Conservation (phyloP, 192 early-diverging fungal species). For the Chytriomyces sp. region DNA sequence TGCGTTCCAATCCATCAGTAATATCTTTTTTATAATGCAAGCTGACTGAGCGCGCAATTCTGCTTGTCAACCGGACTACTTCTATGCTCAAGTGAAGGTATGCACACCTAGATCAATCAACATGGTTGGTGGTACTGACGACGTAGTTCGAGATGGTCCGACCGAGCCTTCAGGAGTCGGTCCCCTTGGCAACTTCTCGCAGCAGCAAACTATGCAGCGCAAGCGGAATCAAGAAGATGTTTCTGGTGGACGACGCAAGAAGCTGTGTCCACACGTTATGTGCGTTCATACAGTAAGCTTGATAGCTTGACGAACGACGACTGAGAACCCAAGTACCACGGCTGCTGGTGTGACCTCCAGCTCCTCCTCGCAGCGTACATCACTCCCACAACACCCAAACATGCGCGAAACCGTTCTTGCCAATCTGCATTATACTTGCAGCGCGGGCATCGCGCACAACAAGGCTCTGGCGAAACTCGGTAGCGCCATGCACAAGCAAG, state of each 20-base stretch:
- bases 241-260: slow-evolving; percentile 52
- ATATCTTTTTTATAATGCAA: not conserved
- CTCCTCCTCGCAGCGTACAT: slow-evolving; percentile 73
- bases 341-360: slow-evolving; percentile 76
- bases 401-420: slow-evolving; percentile 65
- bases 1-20: slow-evolving; percentile 12
- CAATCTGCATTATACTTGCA: slow-evolving; percentile 76
- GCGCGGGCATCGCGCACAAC: slow-evolving; percentile 78
- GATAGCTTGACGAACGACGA: slow-evolving; percentile 59
- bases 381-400: slow-evolving; percentile 57
- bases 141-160: not conserved
- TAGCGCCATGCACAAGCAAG: no score
- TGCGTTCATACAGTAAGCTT: slow-evolving; percentile 64
- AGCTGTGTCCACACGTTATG: slow-evolving; percentile 60
- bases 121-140: no score
- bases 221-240: slow-evolving; percentile 76
- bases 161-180: not conserved
- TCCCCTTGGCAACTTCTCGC: slow-evolving; percentile 80
- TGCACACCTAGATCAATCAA: no score
- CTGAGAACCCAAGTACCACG: slow-evolving; percentile 67
- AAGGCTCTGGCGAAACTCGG: slow-evolving; percentile 84
- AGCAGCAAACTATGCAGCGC: slow-evolving; percentile 80
- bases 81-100: no score
- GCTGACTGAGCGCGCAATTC: not conserved
- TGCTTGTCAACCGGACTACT: no score